These are phyloP conservation scores for Apiospora rasikravindrae DNA, from an alignment of 2,329 filamentous ascomycete species.

Conservation along the genomic window DNA sequence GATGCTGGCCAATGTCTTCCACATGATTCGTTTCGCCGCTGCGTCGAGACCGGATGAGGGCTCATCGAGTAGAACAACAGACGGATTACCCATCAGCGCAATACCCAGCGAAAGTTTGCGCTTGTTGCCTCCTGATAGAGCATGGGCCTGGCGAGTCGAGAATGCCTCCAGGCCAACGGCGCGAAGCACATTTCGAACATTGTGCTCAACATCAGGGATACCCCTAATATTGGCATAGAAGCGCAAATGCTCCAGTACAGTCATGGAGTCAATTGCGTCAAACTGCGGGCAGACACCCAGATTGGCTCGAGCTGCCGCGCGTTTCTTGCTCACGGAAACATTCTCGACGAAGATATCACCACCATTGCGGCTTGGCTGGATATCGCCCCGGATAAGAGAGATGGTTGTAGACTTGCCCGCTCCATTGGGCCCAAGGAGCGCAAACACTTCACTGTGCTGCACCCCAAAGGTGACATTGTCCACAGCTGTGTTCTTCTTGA, in stretches of 20 bases:
- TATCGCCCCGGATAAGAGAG: conserved; percentile 86
- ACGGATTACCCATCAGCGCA: conserved; percentile 89
- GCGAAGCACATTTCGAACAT: conserved; percentile 77
- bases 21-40: conserved; percentile 90
- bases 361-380: conserved; percentile 71
- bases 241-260: conserved; percentile 80
- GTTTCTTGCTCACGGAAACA: conserved; percentile 73
- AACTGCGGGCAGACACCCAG: conserved; percentile 93
- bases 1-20: conserved; percentile 79
- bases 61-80: conserved; percentile 86
- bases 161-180: conserved; percentile 81
- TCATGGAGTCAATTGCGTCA: conserved; percentile 90
- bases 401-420: conserved; percentile 93
- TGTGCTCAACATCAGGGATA: conserved; percentile 74
- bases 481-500: conserved; percentile 78
- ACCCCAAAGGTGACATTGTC: conserved; percentile 88
- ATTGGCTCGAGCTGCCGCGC: conserved; percentile 73
- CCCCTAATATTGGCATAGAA: conserved; percentile 90
- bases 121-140: conserved; percentile 89
- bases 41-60: conserved; percentile 89
- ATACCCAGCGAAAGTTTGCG: conserved; percentile 90
- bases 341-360: conserved; percentile 84
- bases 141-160: conserved; percentile 74
- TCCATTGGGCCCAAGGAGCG: conserved; percentile 87
- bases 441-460: conserved; percentile 81